Evolutionary conservation across 441 rosid species (phyloP).

Genomic region (Mallotus repandus): DNA sequence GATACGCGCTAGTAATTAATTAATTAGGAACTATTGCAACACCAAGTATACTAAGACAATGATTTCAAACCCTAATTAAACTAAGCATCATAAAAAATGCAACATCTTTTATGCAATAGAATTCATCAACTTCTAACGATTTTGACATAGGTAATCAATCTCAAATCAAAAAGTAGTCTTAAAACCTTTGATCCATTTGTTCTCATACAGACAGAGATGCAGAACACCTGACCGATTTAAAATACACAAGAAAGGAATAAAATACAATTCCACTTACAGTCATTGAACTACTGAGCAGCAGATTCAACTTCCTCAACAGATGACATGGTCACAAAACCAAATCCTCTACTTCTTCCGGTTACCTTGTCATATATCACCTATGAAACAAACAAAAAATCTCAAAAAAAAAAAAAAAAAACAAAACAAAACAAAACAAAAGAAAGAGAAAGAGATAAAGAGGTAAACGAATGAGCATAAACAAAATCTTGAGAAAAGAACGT

Average conservation of each 20-base stretch:
- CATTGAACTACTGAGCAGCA: conserved; percentile 85
- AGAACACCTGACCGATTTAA: background rate
- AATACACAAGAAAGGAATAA: background rate
- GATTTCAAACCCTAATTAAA: background rate
- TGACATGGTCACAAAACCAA: conserved; percentile 95
- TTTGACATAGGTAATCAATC: background rate
- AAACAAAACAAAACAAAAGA: too few relatives aligned
- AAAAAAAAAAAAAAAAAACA: too few relatives aligned
- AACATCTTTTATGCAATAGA: background rate
- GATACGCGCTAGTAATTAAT: too few relatives aligned
- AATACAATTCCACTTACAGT: conserved; percentile 53
- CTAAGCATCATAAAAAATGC: background rate
- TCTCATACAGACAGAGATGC: background rate
- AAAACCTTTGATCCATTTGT: background rate
- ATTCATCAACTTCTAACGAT: background rate
- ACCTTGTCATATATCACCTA: conserved; percentile 87
- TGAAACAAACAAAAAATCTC: too few relatives aligned
- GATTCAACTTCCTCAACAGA: conserved; percentile 68
- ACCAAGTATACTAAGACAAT: background rate
- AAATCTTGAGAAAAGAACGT: too few relatives aligned
- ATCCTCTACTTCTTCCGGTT: conserved; percentile 94
- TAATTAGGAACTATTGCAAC: background rate
- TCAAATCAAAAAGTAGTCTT: background rate
- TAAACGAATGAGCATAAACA: too few relatives aligned
- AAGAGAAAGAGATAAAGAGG: too few relatives aligned